Evolutionary conservation across 78 protist species (phyloP), one percentile per base, ranked within the genome.

Genomic region (Salpingoeca rosetta): DNA sequence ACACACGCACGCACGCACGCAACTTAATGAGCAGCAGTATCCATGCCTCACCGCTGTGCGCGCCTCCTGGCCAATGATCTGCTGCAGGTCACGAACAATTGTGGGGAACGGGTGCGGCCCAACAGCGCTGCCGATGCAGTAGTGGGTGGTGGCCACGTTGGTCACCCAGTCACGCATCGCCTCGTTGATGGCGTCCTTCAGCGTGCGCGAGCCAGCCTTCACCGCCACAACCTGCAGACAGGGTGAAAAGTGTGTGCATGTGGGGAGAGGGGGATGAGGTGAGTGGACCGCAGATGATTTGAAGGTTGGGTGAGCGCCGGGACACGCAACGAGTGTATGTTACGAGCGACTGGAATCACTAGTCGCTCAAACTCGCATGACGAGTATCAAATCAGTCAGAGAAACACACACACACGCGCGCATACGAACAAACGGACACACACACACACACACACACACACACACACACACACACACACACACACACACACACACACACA

Each of bases 51-150:
- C 65, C 65, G 7, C 65, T 17, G 65, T 51, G 42, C 91, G 85
- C 36, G 95, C 84, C 80, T 95, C 95, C 38, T 72, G 76, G 2
- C 95, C 94, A 79, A 95, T 95, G 80, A 95, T 91, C 3, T 87
- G 36, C 86, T 95, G 98, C 89, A 93, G 89, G 87, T 95, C 93
- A 82, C 95, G 93, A 72, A 95, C 98, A 39, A 95, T 91, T 40
- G 87, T 83, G n/a, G 96, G 96, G 86, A 90, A 93, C 11, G 98
- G 98, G 75, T 93, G 94, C 24, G 98, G 98, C 1, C 98, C 98
- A n/a, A 95, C 83, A 11, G 94, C 97, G 42, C 94, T 92, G 28
- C 83, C 97, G 73, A 95, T 65, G 35, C 89, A 10, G 91, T 95
- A 95, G 89, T 91, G 92, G 44, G 95, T 92, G 57, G 79, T 56